These are phyloP conservation scores for Scutellaria minor DNA, from an alignment of 257 asterid species.

Conservation along the genomic window DNA sequence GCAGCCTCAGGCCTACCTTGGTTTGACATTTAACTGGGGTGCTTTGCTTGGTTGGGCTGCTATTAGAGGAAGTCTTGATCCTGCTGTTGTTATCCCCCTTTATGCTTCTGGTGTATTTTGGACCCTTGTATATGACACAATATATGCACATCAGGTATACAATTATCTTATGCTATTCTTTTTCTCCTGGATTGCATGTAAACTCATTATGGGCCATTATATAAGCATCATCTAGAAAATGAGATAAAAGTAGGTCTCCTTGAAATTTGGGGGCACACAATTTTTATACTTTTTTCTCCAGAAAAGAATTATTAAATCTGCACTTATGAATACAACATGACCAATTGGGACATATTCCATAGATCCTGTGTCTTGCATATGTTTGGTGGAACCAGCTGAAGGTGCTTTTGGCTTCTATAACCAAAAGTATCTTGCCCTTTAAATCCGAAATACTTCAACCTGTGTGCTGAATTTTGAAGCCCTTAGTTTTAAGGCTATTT, in stretches of 20 bases:
- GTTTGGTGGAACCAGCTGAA: background rate
- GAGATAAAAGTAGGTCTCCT: constrained; percentile 6
- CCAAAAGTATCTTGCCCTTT: background rate
- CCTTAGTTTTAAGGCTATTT: background rate
- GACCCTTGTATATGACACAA: constrained; percentile 82
- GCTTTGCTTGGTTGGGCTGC: constrained; percentile 96
- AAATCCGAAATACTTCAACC: constrained; percentile 7
- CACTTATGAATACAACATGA: constrained; percentile 31
- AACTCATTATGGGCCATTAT: background rate
- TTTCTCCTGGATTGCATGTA: constrained; percentile 8
- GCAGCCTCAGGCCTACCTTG: constrained; percentile 98
- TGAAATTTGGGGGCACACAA: background rate
- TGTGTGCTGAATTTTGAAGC: constrained; percentile 9
- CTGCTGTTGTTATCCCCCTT: constrained; percentile 71
- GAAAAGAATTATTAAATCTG: background rate
- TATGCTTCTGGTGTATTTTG: constrained; percentile 73
- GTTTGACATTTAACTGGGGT: constrained; percentile 85
- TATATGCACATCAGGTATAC: constrained; percentile 92
- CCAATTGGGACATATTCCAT: constrained; percentile 18
- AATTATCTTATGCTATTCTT: constrained; percentile 15
- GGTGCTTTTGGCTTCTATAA: constrained; percentile 26
- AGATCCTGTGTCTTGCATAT: background rate
- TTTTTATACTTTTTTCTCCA: background rate
- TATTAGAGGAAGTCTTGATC: constrained; percentile 73
- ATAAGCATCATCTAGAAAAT: background rate